These are phyloP conservation scores for Saturnispora besseyi DNA, from an alignment of 805 yeast species.

Conservation along the genomic window DNA sequence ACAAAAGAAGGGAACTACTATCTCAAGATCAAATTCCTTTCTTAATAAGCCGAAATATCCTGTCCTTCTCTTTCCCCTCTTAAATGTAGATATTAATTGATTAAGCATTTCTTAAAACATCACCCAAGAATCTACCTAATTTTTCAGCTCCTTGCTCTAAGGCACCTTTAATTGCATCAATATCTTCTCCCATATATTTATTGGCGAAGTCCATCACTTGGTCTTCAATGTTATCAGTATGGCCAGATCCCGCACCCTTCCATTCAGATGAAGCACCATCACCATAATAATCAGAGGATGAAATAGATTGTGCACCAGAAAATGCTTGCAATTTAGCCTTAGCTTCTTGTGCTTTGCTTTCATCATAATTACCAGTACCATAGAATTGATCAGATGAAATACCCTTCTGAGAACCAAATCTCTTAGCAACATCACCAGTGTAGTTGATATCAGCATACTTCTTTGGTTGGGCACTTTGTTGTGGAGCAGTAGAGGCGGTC, in stretches of 20 bases:
- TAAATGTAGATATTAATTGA: not conserved
- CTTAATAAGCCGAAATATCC: not conserved
- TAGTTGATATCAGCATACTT: constrained; percentile 36
- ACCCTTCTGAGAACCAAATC: constrained; percentile 85
- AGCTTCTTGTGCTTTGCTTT: constrained; percentile 72
- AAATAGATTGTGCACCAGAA: constrained; percentile 81
- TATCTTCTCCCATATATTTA: constrained; percentile 71
- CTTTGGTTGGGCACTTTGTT: constrained; percentile 16
- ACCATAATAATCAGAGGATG: constrained; percentile 89
- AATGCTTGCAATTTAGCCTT: constrained; percentile 69
- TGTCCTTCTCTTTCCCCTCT: no score
- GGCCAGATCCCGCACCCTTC: constrained; percentile 18
- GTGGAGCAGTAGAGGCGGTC: constrained; percentile 54
- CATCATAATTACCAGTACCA: constrained; percentile 80
- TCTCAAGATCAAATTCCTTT: not conserved
- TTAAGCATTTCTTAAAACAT: constrained; percentile 47
- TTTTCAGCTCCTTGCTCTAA: constrained; percentile 91
- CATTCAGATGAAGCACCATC: constrained; percentile 35
- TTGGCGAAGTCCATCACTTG: constrained; percentile 53
- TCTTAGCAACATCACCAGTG: constrained; percentile 65
- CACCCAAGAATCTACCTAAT: constrained; percentile 77
- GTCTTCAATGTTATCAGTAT: constrained; percentile 36
- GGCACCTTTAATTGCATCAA: constrained; percentile 82
- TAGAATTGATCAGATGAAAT: constrained; percentile 93
- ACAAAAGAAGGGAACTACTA: not conserved